Base-by-base conservation (phyloP, 768 basidiomycete genomes). In the Lentinus brumalis region DNA sequence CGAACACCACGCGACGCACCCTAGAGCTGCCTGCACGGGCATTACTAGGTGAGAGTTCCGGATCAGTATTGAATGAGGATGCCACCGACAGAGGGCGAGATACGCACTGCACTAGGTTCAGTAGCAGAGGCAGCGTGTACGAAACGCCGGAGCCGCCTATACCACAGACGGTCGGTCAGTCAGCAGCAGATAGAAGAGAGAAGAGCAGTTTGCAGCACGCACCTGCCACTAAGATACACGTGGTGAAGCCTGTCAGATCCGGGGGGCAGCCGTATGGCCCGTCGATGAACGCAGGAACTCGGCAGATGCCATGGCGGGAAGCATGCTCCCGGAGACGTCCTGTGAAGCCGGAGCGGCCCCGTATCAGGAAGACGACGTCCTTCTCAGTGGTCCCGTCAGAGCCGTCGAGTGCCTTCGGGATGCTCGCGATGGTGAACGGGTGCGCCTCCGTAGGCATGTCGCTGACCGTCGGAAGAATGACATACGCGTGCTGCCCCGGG, bases 311-410 rank as follows among this genome's bases (percentile, higher is more conserved):
- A 35, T 67, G 61, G 44, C 52, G 35, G 9, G 50, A 29, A 42
- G 53, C 61, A 29, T 58, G 60, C 26, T 65, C 69, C n/a, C 56
- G 38, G 18, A 75, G 66, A 18, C 71, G 63, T 56, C 69, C 70
- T 11, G 85, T 85, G 71, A 86, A 81, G 1, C 86, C 85, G 60
- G 76, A 74, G 57, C 81, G 71, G 18, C 78, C 80, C 41, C 82
- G 75, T 56, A 86, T 76, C 56, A 86, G 73, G 66, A 85, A 85
- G 18, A 78, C 75, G 6, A 83, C 72, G 46, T 83, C 75, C 60
- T 72, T 76, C 63, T 65, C 66, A 12, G 42, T 50, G 1, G 35
- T 5, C 4, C 29, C 71, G 14, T 56, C 56, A 5, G 53, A n/a
- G 2, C 57, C 62, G 21, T 63, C 57, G 68, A 53, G 62, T 56